Conservation (phyloP, 768 basidiomycete genomes). For the Tricholoma hemisulphureum region DNA sequence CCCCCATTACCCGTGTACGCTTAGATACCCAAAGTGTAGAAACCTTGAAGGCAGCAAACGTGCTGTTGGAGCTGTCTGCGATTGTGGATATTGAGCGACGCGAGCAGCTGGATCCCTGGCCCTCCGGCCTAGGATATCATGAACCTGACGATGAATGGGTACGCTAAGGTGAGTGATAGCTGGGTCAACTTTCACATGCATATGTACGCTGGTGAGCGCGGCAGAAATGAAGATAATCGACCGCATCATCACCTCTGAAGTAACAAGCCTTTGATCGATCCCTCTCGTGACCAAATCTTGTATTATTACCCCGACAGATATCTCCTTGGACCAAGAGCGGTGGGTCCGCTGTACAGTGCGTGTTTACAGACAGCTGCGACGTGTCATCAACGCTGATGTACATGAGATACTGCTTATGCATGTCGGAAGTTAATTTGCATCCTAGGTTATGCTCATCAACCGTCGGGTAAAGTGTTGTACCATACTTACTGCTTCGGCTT, state of each 20-base stretch:
- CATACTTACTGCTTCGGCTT: background rate
- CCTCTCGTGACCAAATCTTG: no score
- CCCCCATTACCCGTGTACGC: slow-evolving; percentile 3
- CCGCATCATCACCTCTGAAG: background rate
- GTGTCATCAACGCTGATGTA: background rate
- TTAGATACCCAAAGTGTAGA: background rate
- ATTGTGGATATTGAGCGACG: slow-evolving; percentile 1
- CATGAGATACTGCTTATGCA: background rate
- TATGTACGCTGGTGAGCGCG: background rate
- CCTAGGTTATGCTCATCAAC: background rate
- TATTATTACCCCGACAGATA: background rate
- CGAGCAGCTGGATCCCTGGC: slow-evolving; percentile 32
- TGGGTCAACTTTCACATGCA: background rate
- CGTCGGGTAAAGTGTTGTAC: background rate
- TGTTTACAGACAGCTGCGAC: background rate
- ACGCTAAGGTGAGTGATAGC: slow-evolving; percentile 2
- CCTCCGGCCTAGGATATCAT: slow-evolving; percentile 36
- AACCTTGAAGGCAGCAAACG: background rate
- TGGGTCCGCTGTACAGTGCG: background rate
- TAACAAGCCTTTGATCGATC: background rate
- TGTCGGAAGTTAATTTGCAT: background rate
- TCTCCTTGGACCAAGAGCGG: background rate
- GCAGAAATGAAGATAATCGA: background rate
- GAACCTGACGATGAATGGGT: slow-evolving; percentile 33
- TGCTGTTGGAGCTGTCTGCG: background rate